Percentiles rank a stretch among this genome's conserved stretches.
These are phyloP conservation scores for Prinsepia uniflora DNA, from an alignment of 306 rosid species.

Conservation along the genomic window DNA sequence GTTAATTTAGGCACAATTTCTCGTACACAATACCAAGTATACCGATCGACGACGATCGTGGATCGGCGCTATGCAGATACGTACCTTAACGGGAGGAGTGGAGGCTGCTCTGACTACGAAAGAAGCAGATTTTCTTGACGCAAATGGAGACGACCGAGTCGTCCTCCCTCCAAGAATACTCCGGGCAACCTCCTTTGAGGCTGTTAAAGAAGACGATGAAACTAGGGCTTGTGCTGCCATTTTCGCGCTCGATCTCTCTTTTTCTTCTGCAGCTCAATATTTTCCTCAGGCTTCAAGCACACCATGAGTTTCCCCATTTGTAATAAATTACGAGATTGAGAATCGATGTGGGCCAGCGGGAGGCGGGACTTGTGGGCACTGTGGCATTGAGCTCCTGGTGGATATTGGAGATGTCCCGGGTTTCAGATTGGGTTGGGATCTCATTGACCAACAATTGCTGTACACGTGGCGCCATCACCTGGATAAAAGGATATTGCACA, in stretches of 20 bases:
- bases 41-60: not conserved
- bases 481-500: conserved; percentile 58
- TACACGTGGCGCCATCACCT: conserved; percentile 45
- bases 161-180: conserved; percentile 54
- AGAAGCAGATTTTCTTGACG: conserved; percentile 51
- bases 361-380: conserved; percentile 35
- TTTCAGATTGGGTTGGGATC: conserved; percentile 57
- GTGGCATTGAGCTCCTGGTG: conserved; percentile 42
- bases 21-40: not conserved
- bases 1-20: too few species aligned
- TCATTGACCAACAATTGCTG: conserved; percentile 48
- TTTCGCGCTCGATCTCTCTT: not conserved
- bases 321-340: conserved; percentile 20
- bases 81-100: conserved; percentile 89
- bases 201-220: conserved; percentile 75
- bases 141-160: conserved; percentile 40
- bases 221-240: conserved; percentile 89
- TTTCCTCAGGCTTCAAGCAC: not conserved
- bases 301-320: conserved; percentile 5
- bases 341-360: conserved; percentile 16
- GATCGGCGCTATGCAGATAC: too few species aligned
- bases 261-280: not conserved
- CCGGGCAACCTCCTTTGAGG: conserved; percentile 60
- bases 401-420: conserved; percentile 26
- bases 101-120: conserved; percentile 69